Evolutionary conservation across 495 filamentous ascomycete genomes (phyloP), one percentile per base, ranked within the genome.

Genomic region (Penicillium atrosanguineum): DNA sequence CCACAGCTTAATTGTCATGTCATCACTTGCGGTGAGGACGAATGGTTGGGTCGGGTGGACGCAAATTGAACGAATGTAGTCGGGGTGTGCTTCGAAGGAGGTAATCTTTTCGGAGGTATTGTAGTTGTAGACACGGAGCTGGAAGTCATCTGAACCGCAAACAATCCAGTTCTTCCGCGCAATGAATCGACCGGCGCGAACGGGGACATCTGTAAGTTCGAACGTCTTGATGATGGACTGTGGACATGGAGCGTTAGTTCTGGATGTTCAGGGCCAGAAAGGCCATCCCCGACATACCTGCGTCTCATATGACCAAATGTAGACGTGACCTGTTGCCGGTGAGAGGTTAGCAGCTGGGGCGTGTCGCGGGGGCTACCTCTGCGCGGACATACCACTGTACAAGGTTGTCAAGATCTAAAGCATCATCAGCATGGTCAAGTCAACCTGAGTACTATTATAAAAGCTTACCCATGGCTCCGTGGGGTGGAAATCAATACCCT

Each of bases 1-100:
- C 95, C 95, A 99, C 49, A 97, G 78, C 77, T 96, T 97, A 62
- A 99, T 97, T 34, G 90, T 96, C 94, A 97, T 97, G 65, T 99
- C 94, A 89, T 99, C 95, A 53, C 88, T 91, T 47, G 94, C 94
- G 34, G 95, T 99, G 28, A 99, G 79, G 42, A 97, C 90, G 61
- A 96, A 97, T 9, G 94, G 92, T 64, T 95, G 91, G 42, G 91
- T 90, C 3, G 94, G 94, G 69, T 99, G 94, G n/a, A 99, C 89
- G 48, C 85, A 89, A 57, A 99, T 97, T 21, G 95, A 91, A 50
- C 94, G 89, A 69, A 99, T 99, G 61, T 99, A 99, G 71, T 99
- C 94, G 19, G 94, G 94, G 68, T 99, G 95, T 31, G 94, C 94
- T 79, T 99, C 95, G 68, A 97, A 97, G 9, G 89, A 89, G 11